These are phyloP conservation scores for Pisolithus albus DNA, from an alignment of 768 basidiomycete genomes.

Conservation along the genomic window DNA sequence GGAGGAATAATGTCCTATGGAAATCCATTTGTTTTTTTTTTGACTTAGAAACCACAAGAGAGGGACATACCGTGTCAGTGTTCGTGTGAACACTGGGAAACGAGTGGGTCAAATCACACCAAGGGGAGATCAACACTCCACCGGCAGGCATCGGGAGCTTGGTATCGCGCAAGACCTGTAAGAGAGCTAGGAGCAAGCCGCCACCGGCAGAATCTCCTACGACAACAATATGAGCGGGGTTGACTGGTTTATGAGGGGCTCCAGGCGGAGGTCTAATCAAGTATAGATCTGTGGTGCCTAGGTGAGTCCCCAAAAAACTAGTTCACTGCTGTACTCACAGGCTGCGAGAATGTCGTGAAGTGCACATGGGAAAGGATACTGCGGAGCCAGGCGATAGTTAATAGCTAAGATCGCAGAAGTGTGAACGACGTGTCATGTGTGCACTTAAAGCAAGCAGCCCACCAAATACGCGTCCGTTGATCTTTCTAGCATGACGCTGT, in stretches of 20 bases:
- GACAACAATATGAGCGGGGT: slow-evolving; percentile 76
- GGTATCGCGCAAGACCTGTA: slow-evolving; percentile 83
- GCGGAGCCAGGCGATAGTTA: slow-evolving; percentile 85
- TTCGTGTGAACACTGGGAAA: slow-evolving; percentile 86
- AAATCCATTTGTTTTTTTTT: neutral
- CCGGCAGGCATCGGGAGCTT: slow-evolving; percentile 82
- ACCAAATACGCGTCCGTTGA: slow-evolving; percentile 85
- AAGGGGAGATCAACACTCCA: slow-evolving; percentile 85
- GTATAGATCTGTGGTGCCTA: slow-evolving; percentile 58
- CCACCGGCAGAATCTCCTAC: slow-evolving; percentile 94
- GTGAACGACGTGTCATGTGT: neutral
- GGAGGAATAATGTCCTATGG: slow-evolving; percentile 69
- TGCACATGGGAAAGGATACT: slow-evolving; percentile 94
- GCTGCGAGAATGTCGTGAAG: slow-evolving; percentile 86
- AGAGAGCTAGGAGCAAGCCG: slow-evolving; percentile 72
- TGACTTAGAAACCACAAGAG: neutral
- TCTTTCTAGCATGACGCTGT: slow-evolving; percentile 85
- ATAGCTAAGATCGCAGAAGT: slow-evolving; percentile 42
- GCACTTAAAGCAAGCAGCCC: slow-evolving; percentile 11
- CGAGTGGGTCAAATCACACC: slow-evolving; percentile 91
- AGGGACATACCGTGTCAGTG: slow-evolving; percentile 63
- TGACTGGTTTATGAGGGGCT: slow-evolving; percentile 70
- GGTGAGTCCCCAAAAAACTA: neutral
- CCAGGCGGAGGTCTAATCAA: slow-evolving; percentile 81
- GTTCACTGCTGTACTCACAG: slow-evolving; percentile 41